Percentiles rank a stretch among this genome's conserved stretches.
phyloP scores from a whole-genome alignment of 1,139 yeast species.

The Geotrichum fermentans region DNA sequence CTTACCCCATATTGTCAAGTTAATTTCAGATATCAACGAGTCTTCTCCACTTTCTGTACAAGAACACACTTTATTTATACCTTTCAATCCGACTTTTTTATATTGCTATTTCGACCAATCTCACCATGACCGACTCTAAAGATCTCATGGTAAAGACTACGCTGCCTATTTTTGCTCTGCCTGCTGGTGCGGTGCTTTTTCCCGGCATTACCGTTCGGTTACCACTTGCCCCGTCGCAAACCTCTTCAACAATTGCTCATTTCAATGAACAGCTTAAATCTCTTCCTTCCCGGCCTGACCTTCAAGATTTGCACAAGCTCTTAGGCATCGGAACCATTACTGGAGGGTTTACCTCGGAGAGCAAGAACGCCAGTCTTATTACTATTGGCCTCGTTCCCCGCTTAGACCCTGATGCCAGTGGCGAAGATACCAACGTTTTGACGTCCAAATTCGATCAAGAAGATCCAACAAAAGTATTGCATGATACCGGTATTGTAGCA shows the following conservation, averaged over 20 bases:
- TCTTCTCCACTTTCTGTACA: not conserved
- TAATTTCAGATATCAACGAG: not conserved
- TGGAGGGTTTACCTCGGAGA: not conserved
- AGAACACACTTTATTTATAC: not conserved
- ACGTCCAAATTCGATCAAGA: slow-evolving; percentile 4
- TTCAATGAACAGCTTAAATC: slow-evolving; percentile 14
- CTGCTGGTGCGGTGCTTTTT: slow-evolving; percentile 24
- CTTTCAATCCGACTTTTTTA: not conserved
- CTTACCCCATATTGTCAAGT: not conserved
- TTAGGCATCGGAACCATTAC: not conserved
- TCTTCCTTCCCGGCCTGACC: not conserved
- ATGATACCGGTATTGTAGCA: slow-evolving; percentile 29
- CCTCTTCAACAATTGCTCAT: slow-evolving; percentile 16
- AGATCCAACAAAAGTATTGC: slow-evolving; percentile 8
- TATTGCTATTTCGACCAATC: not conserved
- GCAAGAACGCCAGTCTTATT: not conserved
- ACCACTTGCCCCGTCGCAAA: slow-evolving; percentile 20
- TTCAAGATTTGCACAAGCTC: slow-evolving; percentile 4
- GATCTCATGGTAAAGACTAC: not conserved
- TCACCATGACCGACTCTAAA: slow-evolving; percentile 1
- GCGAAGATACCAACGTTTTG: slow-evolving; percentile 6
- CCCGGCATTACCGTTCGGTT: slow-evolving; percentile 28
- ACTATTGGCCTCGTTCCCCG: slow-evolving; percentile 16
- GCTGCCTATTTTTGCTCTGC: slow-evolving; percentile 25
- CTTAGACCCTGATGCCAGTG: slow-evolving; percentile 11